phyloP scores from a whole-genome alignment of 208 protist species.

The Leishmania turanica region DNA sequence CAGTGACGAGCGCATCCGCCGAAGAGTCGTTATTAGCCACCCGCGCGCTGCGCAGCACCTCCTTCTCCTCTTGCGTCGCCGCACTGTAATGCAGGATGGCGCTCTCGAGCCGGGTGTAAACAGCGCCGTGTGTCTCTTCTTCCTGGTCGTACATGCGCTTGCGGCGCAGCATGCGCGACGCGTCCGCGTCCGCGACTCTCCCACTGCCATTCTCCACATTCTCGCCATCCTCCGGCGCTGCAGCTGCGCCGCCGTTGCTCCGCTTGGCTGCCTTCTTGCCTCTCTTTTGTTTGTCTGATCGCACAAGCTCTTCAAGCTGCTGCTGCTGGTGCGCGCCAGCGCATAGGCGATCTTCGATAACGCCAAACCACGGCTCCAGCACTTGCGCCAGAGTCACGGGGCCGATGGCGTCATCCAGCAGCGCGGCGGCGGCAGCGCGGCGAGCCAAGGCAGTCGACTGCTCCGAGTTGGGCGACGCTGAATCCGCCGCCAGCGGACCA shows the following conservation, averaged over 20 bases:
- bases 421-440: slow-evolving; percentile 13
- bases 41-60: slow-evolving; percentile 19
- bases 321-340: slow-evolving; percentile 3
- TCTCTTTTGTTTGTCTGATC: background rate
- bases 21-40: background rate
- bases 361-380: slow-evolving; percentile 33
- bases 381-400: slow-evolving; percentile 22
- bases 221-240: background rate
- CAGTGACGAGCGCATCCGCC: background rate
- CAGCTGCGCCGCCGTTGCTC: background rate
- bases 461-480: background rate
- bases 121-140: slow-evolving; percentile 20
- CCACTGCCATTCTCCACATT: background rate
- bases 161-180: slow-evolving; percentile 14
- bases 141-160: slow-evolving; percentile 16
- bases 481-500: background rate
- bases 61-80: slow-evolving; percentile 22
- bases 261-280: background rate
- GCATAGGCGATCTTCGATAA: slow-evolving; percentile 21
- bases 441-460: slow-evolving; percentile 6
- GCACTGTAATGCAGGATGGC: slow-evolving; percentile 22
- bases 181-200: slow-evolving; percentile 13
- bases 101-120: slow-evolving; percentile 27
- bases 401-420: slow-evolving; percentile 25
- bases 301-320: background rate